phyloP scores from a whole-genome alignment of 1,284 basidiomycete genomes.

The Microbotryum violaceum region DNA sequence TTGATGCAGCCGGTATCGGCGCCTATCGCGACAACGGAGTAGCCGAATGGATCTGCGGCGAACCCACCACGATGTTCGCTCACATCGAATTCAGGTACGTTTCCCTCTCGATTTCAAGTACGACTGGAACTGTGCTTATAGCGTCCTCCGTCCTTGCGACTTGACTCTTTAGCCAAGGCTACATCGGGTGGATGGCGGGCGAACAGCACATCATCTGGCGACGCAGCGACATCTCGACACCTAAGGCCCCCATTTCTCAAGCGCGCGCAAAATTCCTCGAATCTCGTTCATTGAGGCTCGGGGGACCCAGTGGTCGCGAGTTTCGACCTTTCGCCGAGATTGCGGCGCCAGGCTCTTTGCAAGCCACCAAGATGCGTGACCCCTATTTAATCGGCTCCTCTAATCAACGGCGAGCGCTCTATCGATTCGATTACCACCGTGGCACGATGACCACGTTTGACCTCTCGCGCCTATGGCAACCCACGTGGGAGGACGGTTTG shows the following conservation, averaged over 20 bases:
- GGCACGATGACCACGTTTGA: background rate
- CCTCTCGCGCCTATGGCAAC: conserved; percentile 1
- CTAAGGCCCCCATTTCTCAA: background rate
- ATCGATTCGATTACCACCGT: background rate
- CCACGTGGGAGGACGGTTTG: background rate
- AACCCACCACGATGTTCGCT: background rate
- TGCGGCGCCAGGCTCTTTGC: background rate
- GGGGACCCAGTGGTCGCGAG: too few relatives aligned
- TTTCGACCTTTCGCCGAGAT: background rate
- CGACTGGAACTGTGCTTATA: background rate
- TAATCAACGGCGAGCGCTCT: background rate
- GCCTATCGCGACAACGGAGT: background rate
- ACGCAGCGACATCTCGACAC: background rate
- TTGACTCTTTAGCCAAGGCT: background rate
- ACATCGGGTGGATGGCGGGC: background rate
- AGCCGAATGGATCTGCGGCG: background rate
- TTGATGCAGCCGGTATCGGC: background rate
- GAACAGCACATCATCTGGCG: conserved; percentile 1
- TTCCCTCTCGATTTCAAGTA: background rate
- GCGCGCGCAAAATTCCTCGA: background rate
- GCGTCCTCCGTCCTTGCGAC: background rate
- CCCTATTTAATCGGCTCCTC: background rate
- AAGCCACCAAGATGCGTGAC: conserved; percentile 1
- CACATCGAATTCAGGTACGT: conserved; percentile 2
- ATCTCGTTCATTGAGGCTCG: too few relatives aligned